Evolutionary conservation across 768 basidiomycete species (phyloP).

Genomic region (Pleurotus tuber-regium): DNA sequence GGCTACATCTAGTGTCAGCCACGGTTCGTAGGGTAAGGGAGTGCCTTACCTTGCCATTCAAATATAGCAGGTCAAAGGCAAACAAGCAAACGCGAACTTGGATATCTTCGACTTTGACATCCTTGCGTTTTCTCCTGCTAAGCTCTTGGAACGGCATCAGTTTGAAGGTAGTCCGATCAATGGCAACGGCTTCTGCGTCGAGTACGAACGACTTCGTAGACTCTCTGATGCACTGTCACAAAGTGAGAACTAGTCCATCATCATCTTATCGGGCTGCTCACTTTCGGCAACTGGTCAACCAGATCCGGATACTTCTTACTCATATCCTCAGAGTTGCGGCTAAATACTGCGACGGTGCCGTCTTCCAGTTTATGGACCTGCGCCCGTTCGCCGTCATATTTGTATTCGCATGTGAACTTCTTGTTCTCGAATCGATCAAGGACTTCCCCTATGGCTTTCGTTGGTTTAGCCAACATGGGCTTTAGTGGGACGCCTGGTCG

Average conservation of each 20-base stretch:
- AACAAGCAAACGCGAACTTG: conserved; percentile 96
- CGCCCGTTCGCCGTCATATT: conserved; percentile 98
- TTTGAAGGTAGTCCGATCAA: conserved; percentile 79
- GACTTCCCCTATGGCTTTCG: conserved; percentile 97
- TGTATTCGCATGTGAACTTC: conserved; percentile 97
- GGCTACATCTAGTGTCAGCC: conserved; percentile 46
- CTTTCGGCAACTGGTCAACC: conserved; percentile 88
- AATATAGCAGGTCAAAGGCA: conserved; percentile 93
- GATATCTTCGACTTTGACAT: conserved; percentile 97
- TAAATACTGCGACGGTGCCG: conserved; percentile 88
- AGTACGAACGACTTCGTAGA: conserved; percentile 88
- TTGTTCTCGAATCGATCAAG: conserved; percentile 95
- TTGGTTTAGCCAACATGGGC: conserved; percentile 99
- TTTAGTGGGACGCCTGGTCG: conserved; percentile 96
- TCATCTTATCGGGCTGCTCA: conserved; percentile 28
- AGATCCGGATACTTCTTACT: conserved; percentile 98
- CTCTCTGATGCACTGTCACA: conserved; percentile 75
- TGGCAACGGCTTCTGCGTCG: conserved; percentile 96
- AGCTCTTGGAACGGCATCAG: conserved; percentile 99
- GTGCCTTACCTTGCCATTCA: conserved; percentile 88
- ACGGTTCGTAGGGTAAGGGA: neutral
- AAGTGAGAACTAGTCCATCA: neutral
- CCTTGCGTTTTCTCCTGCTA: conserved; percentile 91
- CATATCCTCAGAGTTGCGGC: conserved; percentile 99
- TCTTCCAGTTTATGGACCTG: conserved; percentile 88